Evolutionary conservation across 352 stramenopile species (phyloP).

Genomic region (Globisporangium canariense): DNA sequence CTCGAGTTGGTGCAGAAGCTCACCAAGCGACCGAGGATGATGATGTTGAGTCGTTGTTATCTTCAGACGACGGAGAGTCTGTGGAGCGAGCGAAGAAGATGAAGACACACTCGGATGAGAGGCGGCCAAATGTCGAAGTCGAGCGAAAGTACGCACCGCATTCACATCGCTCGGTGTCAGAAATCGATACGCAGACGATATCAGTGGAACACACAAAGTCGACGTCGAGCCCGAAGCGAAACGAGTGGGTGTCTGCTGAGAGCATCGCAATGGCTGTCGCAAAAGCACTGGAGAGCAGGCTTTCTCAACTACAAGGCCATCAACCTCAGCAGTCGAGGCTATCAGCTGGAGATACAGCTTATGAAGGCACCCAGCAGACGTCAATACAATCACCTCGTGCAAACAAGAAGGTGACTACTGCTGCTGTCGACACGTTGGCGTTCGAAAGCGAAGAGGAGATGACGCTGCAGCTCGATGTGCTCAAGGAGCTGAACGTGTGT

Average conservation of each 20-base stretch:
- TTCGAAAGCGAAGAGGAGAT: conserved; percentile 63
- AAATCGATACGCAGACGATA: background rate
- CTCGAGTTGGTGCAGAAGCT: background rate
- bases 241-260: conserved; percentile 20
- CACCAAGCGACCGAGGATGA: conserved; percentile 2
- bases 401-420: background rate
- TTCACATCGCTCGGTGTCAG: background rate
- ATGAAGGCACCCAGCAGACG: background rate
- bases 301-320: conserved; percentile 18
- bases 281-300: conserved; percentile 35
- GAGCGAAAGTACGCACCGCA: background rate
- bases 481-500: conserved; percentile 66
- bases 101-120: background rate
- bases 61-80: conserved; percentile 14
- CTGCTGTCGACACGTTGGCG: conserved; percentile 23
- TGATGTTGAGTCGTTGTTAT: conserved; percentile 19
- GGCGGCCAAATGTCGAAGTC: background rate
- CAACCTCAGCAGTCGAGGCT: background rate
- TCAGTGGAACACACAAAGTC: background rate
- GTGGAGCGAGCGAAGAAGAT: background rate
- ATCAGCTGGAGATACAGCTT: background rate
- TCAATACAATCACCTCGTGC: background rate
- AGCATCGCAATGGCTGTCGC: conserved; percentile 38
- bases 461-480: conserved; percentile 48
- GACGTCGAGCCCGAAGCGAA: conserved; percentile 4